Conservation (phyloP, 2,329 filamentous ascomycete genomes). For the Aspergillus floridensis region DNA sequence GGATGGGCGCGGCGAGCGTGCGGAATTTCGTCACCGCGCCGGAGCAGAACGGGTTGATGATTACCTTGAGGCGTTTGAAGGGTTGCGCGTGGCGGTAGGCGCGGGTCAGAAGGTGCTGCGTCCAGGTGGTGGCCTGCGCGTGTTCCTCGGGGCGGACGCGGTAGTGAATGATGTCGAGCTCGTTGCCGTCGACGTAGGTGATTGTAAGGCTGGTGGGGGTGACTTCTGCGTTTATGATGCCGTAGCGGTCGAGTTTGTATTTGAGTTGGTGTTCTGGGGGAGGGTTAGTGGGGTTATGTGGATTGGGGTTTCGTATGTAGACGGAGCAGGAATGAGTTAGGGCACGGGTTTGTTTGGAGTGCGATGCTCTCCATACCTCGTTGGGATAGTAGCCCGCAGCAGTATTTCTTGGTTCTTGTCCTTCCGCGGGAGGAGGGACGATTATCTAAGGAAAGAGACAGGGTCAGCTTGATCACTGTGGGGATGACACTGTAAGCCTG, state of each 20-base stretch:
- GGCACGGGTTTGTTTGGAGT: neutral
- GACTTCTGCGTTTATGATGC: neutral
- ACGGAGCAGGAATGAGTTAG: neutral
- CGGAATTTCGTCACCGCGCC: constrained; percentile 47
- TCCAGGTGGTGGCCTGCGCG: neutral
- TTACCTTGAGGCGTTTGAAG: constrained; percentile 65
- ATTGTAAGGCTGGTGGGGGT: neutral
- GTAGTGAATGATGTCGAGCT: neutral
- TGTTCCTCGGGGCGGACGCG: neutral
- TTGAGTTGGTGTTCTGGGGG: neutral
- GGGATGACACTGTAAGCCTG: too few species aligned
- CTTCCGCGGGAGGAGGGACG: neutral
- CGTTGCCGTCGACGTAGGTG: neutral
- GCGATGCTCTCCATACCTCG: neutral
- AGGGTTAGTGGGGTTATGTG: neutral
- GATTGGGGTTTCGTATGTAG: neutral
- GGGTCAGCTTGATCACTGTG: too few species aligned
- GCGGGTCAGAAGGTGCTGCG: neutral
- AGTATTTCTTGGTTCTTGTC: neutral
- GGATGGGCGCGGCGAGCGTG: neutral
- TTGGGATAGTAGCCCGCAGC: neutral
- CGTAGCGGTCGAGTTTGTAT: neutral
- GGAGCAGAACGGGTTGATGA: constrained; percentile 87
- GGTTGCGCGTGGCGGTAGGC: neutral
- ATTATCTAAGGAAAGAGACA: neutral